Evolutionary conservation across 768 basidiomycete genomes (phyloP), one percentile per base, ranked within the genome.

Genomic region (Lactarius psammicola): DNA sequence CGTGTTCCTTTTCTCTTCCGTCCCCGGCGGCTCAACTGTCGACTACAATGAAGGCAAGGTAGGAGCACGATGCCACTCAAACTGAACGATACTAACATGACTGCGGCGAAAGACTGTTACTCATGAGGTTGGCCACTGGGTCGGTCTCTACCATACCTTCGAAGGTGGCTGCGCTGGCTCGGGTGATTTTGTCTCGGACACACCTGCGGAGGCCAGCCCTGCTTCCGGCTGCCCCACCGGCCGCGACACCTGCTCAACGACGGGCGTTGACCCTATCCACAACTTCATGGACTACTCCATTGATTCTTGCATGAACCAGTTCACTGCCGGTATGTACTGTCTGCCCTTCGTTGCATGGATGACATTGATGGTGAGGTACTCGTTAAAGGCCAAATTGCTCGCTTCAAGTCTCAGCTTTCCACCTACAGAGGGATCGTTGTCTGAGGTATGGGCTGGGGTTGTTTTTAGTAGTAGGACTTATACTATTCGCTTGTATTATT

Each of bases 101-200:
- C 54, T 23, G 18, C 0, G 23, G 10, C 38, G 33, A 5, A 64
- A 80, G 73, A 86, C 82, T 54, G 70, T 82, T 65, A 83, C 81
- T 20, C 85, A 86, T 71, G 85, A 86, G 72, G 80, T 78, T 55
- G 83, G 84, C n/a, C 84, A 85, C 75, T 86, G 84, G 84, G 75
- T 84, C 62, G 84, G 85, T 28, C 78, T 85, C 30, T 85, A 79
- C 74, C 84, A 85, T 75, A 84, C 84, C 30, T 85, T 84, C 81
- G 81, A 86, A 71, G 81, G 82, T 49, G 80, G 81, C 26, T 83
- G 79, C 75, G 55, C 46, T 57, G 62, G 68, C 49, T 63, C 69
- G 36, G 82, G 81, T 31, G 82, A 84, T 70, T 66, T 59, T 28
- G 81, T 84, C 62, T 69, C 69, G 17, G 82, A 83, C 69, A 84